These are phyloP conservation scores for Chlamydomonas reinhardtii DNA, from an alignment of 163 green algal species.

Conservation along the genomic window DNA sequence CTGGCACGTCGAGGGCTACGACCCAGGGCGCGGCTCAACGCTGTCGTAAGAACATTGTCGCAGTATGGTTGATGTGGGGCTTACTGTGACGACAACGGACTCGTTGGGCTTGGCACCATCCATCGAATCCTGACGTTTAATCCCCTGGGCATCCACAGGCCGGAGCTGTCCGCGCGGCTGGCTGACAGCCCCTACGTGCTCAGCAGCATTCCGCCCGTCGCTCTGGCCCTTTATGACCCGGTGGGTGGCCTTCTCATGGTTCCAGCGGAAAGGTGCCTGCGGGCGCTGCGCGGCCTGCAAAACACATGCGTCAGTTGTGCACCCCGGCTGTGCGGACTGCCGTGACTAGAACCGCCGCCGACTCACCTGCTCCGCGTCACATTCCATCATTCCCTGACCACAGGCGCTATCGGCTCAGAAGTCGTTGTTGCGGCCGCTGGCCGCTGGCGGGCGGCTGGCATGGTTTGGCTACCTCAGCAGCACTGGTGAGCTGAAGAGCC, in stretches of 20 bases:
- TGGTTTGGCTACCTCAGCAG: constrained; percentile 85
- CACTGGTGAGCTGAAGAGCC: constrained; percentile 52
- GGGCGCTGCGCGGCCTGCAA: too few relatives aligned
- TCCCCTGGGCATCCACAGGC: neutral
- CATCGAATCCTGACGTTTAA: neutral
- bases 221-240: constrained; percentile 37
- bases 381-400: neutral
- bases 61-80: too few relatives aligned
- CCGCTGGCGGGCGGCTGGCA: neutral
- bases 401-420: constrained; percentile 30
- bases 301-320: too few relatives aligned
- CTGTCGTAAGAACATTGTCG: neutral
- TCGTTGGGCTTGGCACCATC: neutral
- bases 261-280: too few relatives aligned
- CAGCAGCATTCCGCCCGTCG: constrained; percentile 30
- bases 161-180: neutral
- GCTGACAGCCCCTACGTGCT: constrained; percentile 34
- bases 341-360: too few relatives aligned
- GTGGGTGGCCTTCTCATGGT: neutral
- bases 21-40: neutral
- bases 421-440: constrained; percentile 19
- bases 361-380: neutral
- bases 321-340: too few relatives aligned
- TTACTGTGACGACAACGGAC: too few relatives aligned
- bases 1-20: constrained; percentile 21